Evolutionary conservation across 768 basidiomycete species (phyloP).

Genomic region (Serendipita sp.): DNA sequence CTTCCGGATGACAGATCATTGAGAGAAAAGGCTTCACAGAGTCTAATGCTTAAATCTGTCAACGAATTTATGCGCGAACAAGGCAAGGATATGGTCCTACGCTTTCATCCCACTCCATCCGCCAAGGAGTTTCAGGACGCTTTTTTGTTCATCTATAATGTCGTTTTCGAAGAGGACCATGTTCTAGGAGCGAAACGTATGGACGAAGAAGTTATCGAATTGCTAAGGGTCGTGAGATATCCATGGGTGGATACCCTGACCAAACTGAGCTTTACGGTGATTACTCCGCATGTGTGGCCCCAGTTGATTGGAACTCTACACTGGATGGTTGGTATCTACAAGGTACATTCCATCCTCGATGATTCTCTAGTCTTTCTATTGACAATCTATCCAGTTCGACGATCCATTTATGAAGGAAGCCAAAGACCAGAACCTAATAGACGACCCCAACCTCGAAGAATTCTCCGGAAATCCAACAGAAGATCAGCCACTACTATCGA

Average conservation of each 20-base stretch:
- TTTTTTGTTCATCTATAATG: constrained; percentile 54
- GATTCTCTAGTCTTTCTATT: background rate
- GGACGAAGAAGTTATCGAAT: constrained; percentile 70
- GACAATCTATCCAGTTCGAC: constrained; percentile 20
- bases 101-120: constrained; percentile 59
- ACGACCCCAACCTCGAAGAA: background rate
- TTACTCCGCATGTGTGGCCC: constrained; percentile 87
- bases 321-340: constrained; percentile 79
- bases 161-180: constrained; percentile 54
- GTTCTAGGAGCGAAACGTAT: constrained; percentile 34
- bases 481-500: constrained; percentile 9
- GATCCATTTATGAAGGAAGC: background rate
- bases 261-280: constrained; percentile 72
- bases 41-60: constrained; percentile 57
- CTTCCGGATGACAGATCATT: constrained; percentile 27
- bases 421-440: constrained; percentile 27
- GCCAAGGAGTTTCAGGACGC: constrained; percentile 75
- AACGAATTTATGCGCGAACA: constrained; percentile 44
- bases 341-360: constrained; percentile 31
- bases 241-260: constrained; percentile 67
- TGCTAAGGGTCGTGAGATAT: constrained; percentile 63
- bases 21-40: constrained; percentile 10
- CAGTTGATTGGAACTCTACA: constrained; percentile 71
- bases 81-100: constrained; percentile 41
- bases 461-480: background rate